Evolutionary conservation across 2,329 filamentous ascomycete species (phyloP), one percentile per base, ranked within the genome.

Genomic region (Ophiostoma tasmaniense): DNA sequence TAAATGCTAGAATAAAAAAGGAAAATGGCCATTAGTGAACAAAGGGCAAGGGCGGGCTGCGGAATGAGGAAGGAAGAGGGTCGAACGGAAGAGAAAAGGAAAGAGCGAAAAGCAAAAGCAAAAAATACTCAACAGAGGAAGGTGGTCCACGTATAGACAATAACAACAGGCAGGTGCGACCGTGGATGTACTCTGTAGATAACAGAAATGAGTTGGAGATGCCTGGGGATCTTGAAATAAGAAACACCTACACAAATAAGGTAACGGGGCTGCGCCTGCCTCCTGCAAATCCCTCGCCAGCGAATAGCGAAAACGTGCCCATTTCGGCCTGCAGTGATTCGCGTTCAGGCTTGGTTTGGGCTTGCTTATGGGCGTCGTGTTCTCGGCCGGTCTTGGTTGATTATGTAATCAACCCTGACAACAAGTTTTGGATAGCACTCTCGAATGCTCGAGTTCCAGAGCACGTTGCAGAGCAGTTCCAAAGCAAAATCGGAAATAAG

Each of bases 221-320:
- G 30, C 33, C 33, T 33, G 33, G 33, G 33, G 33, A 33, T 33
- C 33, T 33, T 33, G 33, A 33, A 42, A 42, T 42, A 59, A 11
- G 22, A 2, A n/a, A n/a, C n/a, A n/a, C n/a, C n/a, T n/a, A n/a
- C n/a, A n/a, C n/a, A n/a, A n/a, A 59, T 14, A 59, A 67, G 45
- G 35, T 37, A 55, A 55, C 14, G 59, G 30, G 30, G 30, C 20
- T 20, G 3, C 2, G 50, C 50, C 50, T 28, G 22, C 50, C 2
- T n/a, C 50, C 50, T 28, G 22, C 50, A 55, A 55, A 25, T 25
- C 50, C 50, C n/a, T 55, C 50, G 17, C 42, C 42, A 45, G 42
- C 42, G 42, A 45, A 45, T 45, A 17, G 17, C 30, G 33, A 37
- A 61, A 62, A 62, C 35, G 66, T 69, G 67, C 25, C 64, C 50